These are phyloP conservation scores for Pisolithus sp. DNA, from an alignment of 768 basidiomycete species.

Conservation along the genomic window DNA sequence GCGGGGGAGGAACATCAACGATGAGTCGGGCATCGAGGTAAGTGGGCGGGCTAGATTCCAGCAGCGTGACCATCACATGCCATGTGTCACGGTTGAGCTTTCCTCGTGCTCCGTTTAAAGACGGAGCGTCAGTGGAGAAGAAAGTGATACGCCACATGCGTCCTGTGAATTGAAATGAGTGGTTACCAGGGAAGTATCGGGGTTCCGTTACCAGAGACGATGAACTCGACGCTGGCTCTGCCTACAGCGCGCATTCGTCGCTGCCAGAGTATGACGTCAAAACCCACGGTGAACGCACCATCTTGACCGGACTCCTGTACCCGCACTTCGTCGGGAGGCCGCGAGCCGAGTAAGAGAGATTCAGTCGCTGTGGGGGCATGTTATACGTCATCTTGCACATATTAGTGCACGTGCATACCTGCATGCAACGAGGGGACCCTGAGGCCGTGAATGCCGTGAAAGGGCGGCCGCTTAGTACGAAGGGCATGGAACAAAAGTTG, in stretches of 20 bases:
- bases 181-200: neutral
- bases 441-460: constrained; percentile 18
- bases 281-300: constrained; percentile 45
- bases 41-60: constrained; percentile 48
- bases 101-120: neutral
- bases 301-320: constrained; percentile 43
- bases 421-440: constrained; percentile 7
- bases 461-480: constrained; percentile 17
- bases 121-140: constrained; percentile 9
- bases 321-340: constrained; percentile 45
- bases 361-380: constrained; percentile 31
- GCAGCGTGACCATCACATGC: constrained; percentile 44
- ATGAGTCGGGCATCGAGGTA: constrained; percentile 44
- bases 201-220: constrained; percentile 33
- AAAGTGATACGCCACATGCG: constrained; percentile 22
- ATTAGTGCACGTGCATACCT: constrained; percentile 10
- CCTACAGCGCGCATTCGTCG: constrained; percentile 62
- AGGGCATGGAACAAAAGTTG: constrained; percentile 24
- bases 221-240: constrained; percentile 56
- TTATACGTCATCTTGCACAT: neutral
- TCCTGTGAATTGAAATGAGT: constrained; percentile 4
- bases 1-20: constrained; percentile 22
- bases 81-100: constrained; percentile 11
- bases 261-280: constrained; percentile 56
- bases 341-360: constrained; percentile 33